phyloP scores from a whole-genome alignment of 176 grass and related monocot genomes.

The Eragrostis curvula region DNA sequence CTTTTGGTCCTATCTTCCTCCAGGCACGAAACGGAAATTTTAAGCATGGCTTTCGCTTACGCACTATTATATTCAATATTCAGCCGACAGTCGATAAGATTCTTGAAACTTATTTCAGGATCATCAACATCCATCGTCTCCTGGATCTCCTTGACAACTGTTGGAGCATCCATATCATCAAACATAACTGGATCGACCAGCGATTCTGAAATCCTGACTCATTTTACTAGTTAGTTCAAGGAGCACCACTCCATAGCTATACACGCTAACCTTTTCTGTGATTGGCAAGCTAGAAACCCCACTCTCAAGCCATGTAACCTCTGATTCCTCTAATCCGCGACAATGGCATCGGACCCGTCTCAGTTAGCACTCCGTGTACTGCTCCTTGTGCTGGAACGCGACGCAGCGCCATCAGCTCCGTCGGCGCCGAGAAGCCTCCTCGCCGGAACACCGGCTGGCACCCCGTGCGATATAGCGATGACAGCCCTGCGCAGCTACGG shows the following conservation, averaged over 20 bases:
- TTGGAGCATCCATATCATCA: background rate
- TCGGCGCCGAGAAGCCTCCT: no score
- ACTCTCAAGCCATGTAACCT: constrained; percentile 52
- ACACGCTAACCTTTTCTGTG: constrained; percentile 34
- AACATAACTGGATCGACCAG: background rate
- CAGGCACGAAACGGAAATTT: constrained; percentile 7
- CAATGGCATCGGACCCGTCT: background rate
- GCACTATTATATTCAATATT: background rate
- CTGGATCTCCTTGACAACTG: background rate
- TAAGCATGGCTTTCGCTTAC: constrained; percentile 17
- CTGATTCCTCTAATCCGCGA: constrained; percentile 38
- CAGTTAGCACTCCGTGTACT: no score
- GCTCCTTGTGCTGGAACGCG: no score
- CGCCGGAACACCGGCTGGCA: no score
- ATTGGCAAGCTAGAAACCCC: constrained; percentile 28
- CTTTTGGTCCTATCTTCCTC: constrained; percentile 43
- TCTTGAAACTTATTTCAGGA: background rate
- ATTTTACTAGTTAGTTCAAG: constrained; percentile 32
- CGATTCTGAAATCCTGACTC: constrained; percentile 33
- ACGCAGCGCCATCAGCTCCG: no score
- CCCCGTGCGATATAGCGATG: no score
- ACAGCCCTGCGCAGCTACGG: no score
- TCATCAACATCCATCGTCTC: background rate
- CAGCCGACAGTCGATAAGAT: background rate
- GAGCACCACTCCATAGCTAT: constrained; percentile 30